Base-by-base conservation (phyloP, 352 stramenopile genomes). In the Blastocystis sp. region DNA sequence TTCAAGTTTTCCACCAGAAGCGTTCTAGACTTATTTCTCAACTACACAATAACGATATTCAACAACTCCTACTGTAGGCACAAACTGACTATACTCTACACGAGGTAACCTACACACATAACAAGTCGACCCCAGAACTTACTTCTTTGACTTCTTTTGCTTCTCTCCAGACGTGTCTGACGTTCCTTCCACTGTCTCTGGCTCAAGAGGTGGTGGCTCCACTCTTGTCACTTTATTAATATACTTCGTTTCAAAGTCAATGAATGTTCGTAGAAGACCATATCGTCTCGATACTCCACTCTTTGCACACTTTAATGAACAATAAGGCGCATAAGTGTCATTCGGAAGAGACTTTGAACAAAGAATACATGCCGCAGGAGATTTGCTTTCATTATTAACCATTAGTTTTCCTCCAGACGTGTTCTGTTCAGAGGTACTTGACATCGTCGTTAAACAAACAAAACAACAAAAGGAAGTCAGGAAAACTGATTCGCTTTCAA, bases 371-470 rank as follows among this genome's bases (percentile, higher is more conserved):
- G 6, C 5, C 65, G 30, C 1, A 13, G 34, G 47, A 18, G 43
- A 20, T 26, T n/a, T n/a, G 20, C 6, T 20, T 41, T 62, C 70
- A 43, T 9, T 26, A 45, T 13, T 13, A 24, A 47, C 41, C 34
- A 8, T 76, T 24, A 39, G 24, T 41, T 55, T 41, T 55, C 65
- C 65, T 76, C 53, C 65, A 43, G 50, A 59, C 20, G 50, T 59
- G 50, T n/a, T 59, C 50, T 55, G 24, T 24, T 76, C 65, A 43
- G n/a, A 47, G n/a, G n/a, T 3, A 34, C 24, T 47, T 43, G 70
- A 81, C 70, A 81, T 81, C 43, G 70, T 81, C 70, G 70, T 63
- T 81, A 39, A 81, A 81, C 70, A 81, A 81, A 81, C 70, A 81
- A 37, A 50, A 47, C 6, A 73, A 43, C 8, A 50, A 16, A 43